phyloP scores from a whole-genome alignment of 2,329 filamentous ascomycete genomes.

The Bipolaris sorokiniana region DNA sequence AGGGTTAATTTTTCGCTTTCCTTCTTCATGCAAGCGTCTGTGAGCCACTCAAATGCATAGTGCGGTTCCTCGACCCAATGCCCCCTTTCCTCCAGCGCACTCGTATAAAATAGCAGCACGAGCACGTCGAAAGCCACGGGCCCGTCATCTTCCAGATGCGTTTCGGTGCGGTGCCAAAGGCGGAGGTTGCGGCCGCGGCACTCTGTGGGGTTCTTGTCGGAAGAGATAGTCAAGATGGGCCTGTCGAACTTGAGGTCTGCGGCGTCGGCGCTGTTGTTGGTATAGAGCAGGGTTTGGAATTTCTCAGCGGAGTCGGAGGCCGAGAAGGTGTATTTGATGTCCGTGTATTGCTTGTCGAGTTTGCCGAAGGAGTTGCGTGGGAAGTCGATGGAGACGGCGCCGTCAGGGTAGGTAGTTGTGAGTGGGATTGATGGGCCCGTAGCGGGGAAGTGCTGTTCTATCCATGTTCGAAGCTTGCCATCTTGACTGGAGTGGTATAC shows the following conservation, averaged over 20 bases:
- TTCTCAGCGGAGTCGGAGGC: conserved; percentile 20
- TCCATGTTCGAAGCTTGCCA: conserved; percentile 29
- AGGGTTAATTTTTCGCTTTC: conserved; percentile 32
- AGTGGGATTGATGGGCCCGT: conserved; percentile 41
- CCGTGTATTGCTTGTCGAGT: conserved; percentile 34
- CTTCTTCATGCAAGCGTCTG: conserved; percentile 32
- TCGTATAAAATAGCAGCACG: conserved; percentile 41
- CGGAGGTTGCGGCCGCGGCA: conserved; percentile 40
- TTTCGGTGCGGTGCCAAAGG: conserved; percentile 35
- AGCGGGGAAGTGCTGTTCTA: conserved; percentile 38
- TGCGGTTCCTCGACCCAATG: conserved; percentile 47
- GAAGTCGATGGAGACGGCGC: conserved; percentile 41
- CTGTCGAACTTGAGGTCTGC: conserved; percentile 39
- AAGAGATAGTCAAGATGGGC: conserved; percentile 32
- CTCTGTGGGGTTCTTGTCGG: conserved; percentile 37
- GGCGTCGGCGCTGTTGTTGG: conserved; percentile 37
- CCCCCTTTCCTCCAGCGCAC: conserved; percentile 34
- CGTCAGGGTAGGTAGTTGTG: conserved; percentile 36
- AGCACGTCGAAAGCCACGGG: conserved; percentile 28
- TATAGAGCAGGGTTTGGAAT: conserved; percentile 44
- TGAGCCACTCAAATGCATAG: conserved; percentile 40
- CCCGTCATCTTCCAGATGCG: conserved; percentile 21
- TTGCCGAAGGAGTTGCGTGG: conserved; percentile 35
- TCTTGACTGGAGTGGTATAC: conserved; percentile 32
- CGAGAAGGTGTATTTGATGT: conserved; percentile 40